phyloP scores from a whole-genome alignment of 106 monocot genomes.

The Dendrobium chrysotoxum region DNA sequence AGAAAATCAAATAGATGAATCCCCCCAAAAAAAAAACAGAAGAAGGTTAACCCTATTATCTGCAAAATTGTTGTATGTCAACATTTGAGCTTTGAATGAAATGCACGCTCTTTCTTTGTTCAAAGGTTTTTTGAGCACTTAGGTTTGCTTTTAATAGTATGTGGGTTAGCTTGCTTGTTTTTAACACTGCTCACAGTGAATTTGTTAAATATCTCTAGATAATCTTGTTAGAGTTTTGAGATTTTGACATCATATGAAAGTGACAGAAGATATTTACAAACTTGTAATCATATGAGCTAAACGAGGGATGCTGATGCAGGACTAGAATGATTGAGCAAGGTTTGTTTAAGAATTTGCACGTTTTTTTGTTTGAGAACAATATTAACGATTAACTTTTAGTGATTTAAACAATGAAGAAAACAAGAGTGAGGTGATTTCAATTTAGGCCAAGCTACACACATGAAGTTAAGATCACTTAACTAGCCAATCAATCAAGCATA shows the following conservation, averaged over 20 bases:
- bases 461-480: no score
- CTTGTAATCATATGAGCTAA: neutral
- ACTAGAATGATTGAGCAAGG: no score
- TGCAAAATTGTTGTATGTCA: neutral
- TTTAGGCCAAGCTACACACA: no score
- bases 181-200: neutral
- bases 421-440: no score
- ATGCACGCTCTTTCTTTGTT: neutral
- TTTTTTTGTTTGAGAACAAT: no score
- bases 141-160: neutral
- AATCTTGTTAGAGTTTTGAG: neutral
- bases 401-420: no score
- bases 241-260: neutral
- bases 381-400: no score
- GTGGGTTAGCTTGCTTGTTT: neutral
- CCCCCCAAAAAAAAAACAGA: neutral
- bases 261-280: neutral
- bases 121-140: neutral
- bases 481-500: no score
- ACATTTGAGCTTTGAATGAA: neutral
- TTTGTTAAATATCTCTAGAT: neutral
- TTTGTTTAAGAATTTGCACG: no score
- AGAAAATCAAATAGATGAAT: neutral
- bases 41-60: neutral
- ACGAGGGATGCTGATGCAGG: no score